phyloP scores from a whole-genome alignment of 2,329 filamentous ascomycete genomes.

The Colletotrichum orchidophilum region DNA sequence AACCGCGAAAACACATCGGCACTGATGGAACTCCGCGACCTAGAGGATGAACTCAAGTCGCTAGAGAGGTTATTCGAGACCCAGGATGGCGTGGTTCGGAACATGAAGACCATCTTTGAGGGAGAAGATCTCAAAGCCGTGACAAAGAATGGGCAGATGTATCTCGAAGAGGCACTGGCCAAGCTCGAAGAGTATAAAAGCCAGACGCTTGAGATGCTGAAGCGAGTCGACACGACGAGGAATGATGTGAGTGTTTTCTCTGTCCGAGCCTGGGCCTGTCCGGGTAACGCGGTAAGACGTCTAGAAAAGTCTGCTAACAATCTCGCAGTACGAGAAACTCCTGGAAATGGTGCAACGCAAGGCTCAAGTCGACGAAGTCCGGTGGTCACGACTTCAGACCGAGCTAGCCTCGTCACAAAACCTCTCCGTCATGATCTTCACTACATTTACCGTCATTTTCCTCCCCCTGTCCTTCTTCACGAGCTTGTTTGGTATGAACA shows the following conservation, averaged over 20 bases:
- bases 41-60: conserved; percentile 70
- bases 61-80: conserved; percentile 66
- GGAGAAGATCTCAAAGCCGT: neutral
- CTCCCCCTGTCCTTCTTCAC: conserved; percentile 73
- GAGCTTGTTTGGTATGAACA: conserved; percentile 72
- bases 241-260: conserved; percentile 51
- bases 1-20: conserved; percentile 72
- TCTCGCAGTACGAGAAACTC: conserved; percentile 64
- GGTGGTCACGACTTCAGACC: conserved; percentile 69
- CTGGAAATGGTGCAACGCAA: conserved; percentile 75
- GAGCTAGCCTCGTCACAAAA: conserved; percentile 71
- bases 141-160: conserved; percentile 40
- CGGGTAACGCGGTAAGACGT: too few species aligned
- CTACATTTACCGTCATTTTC: conserved; percentile 71
- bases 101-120: conserved; percentile 18
- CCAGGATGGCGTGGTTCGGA: conserved; percentile 59
- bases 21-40: conserved; percentile 69
- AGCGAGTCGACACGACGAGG: conserved; percentile 65
- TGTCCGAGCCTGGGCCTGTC: neutral
- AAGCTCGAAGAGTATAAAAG: conserved; percentile 64
- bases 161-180: conserved; percentile 61
- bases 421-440: conserved; percentile 73
- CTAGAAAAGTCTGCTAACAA: neutral
- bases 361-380: conserved; percentile 72
- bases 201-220: conserved; percentile 65